Evolutionary conservation across 169 alveolate species (phyloP).

Genomic region (Plasmodium fragile): DNA sequence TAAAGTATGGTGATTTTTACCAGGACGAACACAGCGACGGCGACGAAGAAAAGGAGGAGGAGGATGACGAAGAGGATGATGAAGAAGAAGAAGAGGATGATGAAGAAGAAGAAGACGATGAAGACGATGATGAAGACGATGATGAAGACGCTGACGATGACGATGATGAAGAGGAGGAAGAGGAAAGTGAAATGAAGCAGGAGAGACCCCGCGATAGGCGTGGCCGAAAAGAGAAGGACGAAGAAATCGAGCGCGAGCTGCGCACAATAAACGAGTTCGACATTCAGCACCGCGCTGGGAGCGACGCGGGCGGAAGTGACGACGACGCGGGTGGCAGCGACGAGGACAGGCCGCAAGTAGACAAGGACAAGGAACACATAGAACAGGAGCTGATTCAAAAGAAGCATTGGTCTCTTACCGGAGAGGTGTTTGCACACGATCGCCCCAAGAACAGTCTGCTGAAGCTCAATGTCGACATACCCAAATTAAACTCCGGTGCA

Average conservation of each 20-base stretch:
- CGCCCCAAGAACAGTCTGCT: slow-evolving; percentile 89
- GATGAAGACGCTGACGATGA: neutral
- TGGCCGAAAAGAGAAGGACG: slow-evolving; percentile 7
- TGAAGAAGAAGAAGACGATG: neutral
- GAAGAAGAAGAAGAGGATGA: slow-evolving; percentile 16
- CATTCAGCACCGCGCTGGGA: neutral
- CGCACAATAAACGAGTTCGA: slow-evolving; percentile 20
- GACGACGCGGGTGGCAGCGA: neutral
- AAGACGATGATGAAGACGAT: slow-evolving; percentile 6
- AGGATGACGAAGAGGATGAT: slow-evolving; percentile 30
- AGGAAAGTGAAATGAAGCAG: slow-evolving; percentile 25
- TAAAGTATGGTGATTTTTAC: slow-evolving; percentile 33
- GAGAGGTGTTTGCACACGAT: slow-evolving; percentile 85
- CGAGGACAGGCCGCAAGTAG: slow-evolving; percentile 14
- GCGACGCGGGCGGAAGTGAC: neutral
- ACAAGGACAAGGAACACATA: slow-evolving; percentile 74
- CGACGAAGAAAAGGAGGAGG: slow-evolving; percentile 22
- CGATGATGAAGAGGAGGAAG: slow-evolving; percentile 72
- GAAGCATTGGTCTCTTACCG: slow-evolving; percentile 90
- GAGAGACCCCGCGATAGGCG: slow-evolving; percentile 11
- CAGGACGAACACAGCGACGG: slow-evolving; percentile 46
- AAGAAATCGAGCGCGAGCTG: slow-evolving; percentile 9
- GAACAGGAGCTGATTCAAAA: slow-evolving; percentile 84
- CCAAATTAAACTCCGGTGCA: slow-evolving; percentile 75
- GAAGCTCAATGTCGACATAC: slow-evolving; percentile 84